These are phyloP conservation scores for Fusarium sp. DNA, from an alignment of 2,329 filamentous ascomycete species.

Conservation along the genomic window DNA sequence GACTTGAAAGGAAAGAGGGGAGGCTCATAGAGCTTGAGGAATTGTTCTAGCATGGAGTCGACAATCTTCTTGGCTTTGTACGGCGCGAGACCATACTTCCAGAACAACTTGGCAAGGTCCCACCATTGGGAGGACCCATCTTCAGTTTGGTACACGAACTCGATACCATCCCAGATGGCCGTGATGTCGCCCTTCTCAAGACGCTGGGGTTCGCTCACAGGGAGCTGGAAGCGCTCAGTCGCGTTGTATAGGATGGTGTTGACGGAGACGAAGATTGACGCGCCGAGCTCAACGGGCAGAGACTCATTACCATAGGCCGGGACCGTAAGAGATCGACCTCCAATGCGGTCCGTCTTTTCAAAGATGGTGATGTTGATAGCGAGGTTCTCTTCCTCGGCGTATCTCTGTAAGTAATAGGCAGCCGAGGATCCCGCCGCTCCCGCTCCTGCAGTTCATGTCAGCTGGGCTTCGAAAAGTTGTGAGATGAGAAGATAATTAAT, in stretches of 20 bases:
- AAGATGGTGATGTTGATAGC: conserved; percentile 87
- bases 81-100: conserved; percentile 87
- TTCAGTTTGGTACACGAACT: conserved; percentile 77
- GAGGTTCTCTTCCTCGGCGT: conserved; percentile 70
- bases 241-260: conserved; percentile 87
- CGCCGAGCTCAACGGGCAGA: conserved; percentile 85
- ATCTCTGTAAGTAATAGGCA: conserved; percentile 84
- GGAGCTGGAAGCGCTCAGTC: conserved; percentile 77
- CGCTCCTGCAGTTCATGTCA: conserved; percentile 71
- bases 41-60: conserved; percentile 76
- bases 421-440: conserved; percentile 89
- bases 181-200: conserved; percentile 67
- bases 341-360: conserved; percentile 81
- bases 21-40: conserved; percentile 82
- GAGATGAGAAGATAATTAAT: background rate
- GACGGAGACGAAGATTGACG: conserved; percentile 88
- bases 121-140: conserved; percentile 77
- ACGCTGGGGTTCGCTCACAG: conserved; percentile 59
- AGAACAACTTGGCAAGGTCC: conserved; percentile 82
- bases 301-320: conserved; percentile 76
- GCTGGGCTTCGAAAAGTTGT: background rate
- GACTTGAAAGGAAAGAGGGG: conserved; percentile 88
- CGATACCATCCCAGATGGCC: conserved; percentile 85
- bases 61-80: conserved; percentile 79
- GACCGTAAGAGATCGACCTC: conserved; percentile 89